phyloP scores from a whole-genome alignment of 768 basidiomycete species.

The Lactarius akahatsu region DNA sequence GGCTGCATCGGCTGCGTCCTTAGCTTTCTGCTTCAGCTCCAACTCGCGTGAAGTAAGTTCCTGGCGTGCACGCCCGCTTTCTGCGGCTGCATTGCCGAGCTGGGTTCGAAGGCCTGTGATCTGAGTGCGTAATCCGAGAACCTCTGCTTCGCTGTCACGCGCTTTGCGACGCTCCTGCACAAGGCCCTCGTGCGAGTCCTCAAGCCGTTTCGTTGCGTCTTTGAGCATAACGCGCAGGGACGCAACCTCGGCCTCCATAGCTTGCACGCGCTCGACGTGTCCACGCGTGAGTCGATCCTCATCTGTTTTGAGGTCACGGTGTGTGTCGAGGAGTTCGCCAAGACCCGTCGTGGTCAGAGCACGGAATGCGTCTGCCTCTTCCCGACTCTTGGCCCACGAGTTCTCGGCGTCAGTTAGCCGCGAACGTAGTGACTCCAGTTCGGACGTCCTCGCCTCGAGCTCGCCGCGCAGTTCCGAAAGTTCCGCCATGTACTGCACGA shows the following conservation, averaged over 20 bases:
- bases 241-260: conserved; percentile 72
- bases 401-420: conserved; percentile 81
- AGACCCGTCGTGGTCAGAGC: conserved; percentile 83
- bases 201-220: conserved; percentile 69
- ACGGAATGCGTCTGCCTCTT: conserved; percentile 89
- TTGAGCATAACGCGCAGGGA: conserved; percentile 79
- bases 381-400: conserved; percentile 86
- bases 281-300: conserved; percentile 75
- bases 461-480: conserved; percentile 78
- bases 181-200: conserved; percentile 65
- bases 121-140: conserved; percentile 66
- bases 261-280: conserved; percentile 79
- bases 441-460: conserved; percentile 68
- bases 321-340: conserved; percentile 84
- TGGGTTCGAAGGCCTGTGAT: conserved; percentile 72
- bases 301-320: conserved; percentile 80
- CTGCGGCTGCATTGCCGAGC: conserved; percentile 63
- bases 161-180: conserved; percentile 63
- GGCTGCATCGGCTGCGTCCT: conserved; percentile 65
- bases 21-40: conserved; percentile 59
- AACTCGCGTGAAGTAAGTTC: conserved; percentile 66
- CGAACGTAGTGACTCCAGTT: conserved; percentile 66
- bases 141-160: conserved; percentile 64
- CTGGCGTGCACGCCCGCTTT: conserved; percentile 67
- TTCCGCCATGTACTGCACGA: conserved; percentile 70